phyloP scores from a whole-genome alignment of 2,329 filamentous ascomycete species.

The Cadophora luteo-olivacea region DNA sequence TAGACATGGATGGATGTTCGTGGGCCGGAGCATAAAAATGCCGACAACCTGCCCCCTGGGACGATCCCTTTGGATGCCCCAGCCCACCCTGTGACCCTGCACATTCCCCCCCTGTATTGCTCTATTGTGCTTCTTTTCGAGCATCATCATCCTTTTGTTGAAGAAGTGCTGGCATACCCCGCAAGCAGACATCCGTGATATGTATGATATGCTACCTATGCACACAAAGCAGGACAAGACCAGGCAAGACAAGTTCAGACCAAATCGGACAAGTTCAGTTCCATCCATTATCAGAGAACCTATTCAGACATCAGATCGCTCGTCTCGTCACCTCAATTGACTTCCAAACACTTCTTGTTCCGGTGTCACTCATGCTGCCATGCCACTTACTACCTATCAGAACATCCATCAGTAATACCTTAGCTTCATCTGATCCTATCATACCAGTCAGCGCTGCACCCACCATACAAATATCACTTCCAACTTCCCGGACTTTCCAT shows the following conservation, averaged over 20 bases:
- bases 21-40: conserved; percentile 9
- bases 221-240: background rate
- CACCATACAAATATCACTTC: background rate
- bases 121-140: background rate
- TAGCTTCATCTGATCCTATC: conserved; percentile 1
- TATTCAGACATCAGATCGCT: background rate
- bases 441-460: background rate
- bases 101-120: background rate
- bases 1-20: background rate
- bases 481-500: background rate
- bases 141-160: background rate
- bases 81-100: background rate
- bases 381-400: background rate
- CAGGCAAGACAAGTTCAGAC: background rate
- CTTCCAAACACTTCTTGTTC: conserved; percentile 15
- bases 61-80: background rate
- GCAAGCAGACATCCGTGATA: background rate
- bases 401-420: background rate
- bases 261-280: background rate
- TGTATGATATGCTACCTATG: background rate
- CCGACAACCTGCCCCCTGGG: conserved; percentile 3
- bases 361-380: conserved; percentile 1
- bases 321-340: conserved; percentile 4
- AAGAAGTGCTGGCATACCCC: conserved; percentile 2
- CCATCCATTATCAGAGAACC: background rate